These are phyloP conservation scores for Xylariaceae sp. DNA, from an alignment of 2,329 filamentous ascomycete genomes.

Conservation along the genomic window DNA sequence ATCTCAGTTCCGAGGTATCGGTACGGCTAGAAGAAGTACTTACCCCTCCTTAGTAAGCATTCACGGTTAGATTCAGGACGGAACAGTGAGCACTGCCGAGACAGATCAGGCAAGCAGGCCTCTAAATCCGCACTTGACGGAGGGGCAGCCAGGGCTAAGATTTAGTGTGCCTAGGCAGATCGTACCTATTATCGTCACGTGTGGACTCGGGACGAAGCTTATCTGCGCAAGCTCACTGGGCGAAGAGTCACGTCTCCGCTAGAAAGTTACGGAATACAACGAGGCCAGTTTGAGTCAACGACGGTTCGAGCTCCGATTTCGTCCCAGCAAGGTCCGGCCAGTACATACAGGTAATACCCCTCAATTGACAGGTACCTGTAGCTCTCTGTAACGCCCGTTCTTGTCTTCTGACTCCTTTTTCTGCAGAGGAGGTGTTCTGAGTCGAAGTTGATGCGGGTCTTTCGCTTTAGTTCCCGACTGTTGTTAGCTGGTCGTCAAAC, in stretches of 20 bases:
- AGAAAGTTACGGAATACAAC: neutral
- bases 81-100: neutral
- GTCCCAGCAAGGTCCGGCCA: neutral
- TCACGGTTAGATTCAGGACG: neutral
- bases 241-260: neutral
- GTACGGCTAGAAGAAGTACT: neutral
- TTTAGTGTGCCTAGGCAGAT: neutral
- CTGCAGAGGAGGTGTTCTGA: neutral
- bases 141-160: neutral
- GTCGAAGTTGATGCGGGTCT: constrained; percentile 14
- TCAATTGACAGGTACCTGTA: constrained; percentile 8
- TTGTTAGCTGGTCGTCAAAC: constrained; percentile 11
- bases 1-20: neutral
- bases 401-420: neutral
- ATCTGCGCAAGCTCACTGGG: neutral
- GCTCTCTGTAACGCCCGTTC: neutral
- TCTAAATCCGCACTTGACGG: neutral
- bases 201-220: neutral
- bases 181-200: neutral
- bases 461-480: constrained; percentile 7
- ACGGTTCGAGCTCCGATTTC: constrained; percentile 8
- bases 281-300: constrained; percentile 1
- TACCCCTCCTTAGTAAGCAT: neutral
- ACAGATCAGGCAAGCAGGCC: neutral
- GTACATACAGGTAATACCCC: constrained; percentile 3